Percentiles rank a stretch among this genome's conserved stretches.
Conservation (phyloP, 2,329 filamentous ascomycete species). For the Ophiostoma novo-ulmi region DNA sequence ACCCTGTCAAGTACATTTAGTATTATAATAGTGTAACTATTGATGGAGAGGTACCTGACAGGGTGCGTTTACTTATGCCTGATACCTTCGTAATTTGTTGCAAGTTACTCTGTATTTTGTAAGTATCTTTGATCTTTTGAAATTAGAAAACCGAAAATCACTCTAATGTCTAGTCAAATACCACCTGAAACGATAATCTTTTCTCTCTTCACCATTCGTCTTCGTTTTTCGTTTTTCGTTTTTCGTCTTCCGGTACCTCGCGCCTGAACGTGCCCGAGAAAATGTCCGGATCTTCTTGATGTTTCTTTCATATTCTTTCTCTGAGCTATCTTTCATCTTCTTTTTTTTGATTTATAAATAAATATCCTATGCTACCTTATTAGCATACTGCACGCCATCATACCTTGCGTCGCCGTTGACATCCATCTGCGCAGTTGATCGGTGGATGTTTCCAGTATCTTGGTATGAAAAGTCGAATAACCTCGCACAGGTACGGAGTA, state of each 20-base stretch:
- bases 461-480: slow-evolving; percentile 13
- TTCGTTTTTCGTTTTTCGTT: background rate
- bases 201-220: background rate
- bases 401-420: background rate
- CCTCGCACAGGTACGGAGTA: background rate
- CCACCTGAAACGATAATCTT: background rate
- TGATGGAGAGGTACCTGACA: too few species aligned
- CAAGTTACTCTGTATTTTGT: too few species aligned
- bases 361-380: background rate
- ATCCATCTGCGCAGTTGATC: slow-evolving; percentile 6
- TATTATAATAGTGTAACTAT: too few species aligned
- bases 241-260: slow-evolving; percentile 5
- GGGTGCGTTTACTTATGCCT: too few species aligned
- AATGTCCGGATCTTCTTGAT: background rate
- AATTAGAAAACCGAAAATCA: too few species aligned
- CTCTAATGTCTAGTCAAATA: too few species aligned
- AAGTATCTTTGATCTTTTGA: too few species aligned
- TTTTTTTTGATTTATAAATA: background rate
- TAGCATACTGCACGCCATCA: background rate
- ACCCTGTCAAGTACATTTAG: too few species aligned
- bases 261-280: slow-evolving; percentile 4
- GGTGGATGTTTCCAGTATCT: slow-evolving; percentile 12
- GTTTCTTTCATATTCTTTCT: background rate
- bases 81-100: too few species aligned
- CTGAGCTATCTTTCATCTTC: background rate